Percentiles rank a stretch among this genome's conserved stretches.
Conservation (phyloP, 495 filamentous ascomycete genomes). For the Aspergillus saccharolyticus region DNA sequence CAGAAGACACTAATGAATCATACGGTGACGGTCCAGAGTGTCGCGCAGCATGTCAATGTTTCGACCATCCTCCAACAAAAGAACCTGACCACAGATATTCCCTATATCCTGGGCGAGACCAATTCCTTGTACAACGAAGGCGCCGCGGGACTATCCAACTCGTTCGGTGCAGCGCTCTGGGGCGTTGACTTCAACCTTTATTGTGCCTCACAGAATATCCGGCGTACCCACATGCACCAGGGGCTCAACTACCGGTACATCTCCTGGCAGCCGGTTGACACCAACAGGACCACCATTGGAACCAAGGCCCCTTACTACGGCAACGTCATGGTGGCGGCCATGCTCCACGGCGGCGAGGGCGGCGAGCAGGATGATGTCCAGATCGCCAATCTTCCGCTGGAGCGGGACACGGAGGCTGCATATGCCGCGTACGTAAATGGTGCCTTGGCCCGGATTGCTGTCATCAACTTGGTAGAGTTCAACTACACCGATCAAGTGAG, state of each 20-base stretch:
- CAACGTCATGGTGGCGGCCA: conserved; percentile 54
- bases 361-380: conserved; percentile 11
- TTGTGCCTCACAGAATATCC: conserved; percentile 52
- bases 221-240: conserved; percentile 61
- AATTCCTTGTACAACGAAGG: conserved; percentile 65
- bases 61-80: conserved; percentile 15
- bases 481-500: neutral
- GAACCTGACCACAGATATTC: conserved; percentile 36
- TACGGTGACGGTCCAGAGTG: conserved; percentile 43
- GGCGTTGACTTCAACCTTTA: conserved; percentile 61
- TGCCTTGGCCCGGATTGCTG: conserved; percentile 43
- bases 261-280: conserved; percentile 56
- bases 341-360: conserved; percentile 38
- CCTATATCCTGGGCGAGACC: conserved; percentile 61
- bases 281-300: conserved; percentile 46
- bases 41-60: conserved; percentile 5
- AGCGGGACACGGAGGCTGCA: conserved; percentile 44
- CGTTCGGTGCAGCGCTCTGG: conserved; percentile 70
- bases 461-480: conserved; percentile 56
- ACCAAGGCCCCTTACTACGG: conserved; percentile 68
- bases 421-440: conserved; percentile 54
- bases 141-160: conserved; percentile 57
- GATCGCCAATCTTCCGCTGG: conserved; percentile 37
- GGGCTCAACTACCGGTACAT: conserved; percentile 58
- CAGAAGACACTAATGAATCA: conserved; percentile 64